Evolutionary conservation across 2,329 filamentous ascomycete genomes (phyloP), one percentile per base, ranked within the genome.

Genomic region (Exophiala sp.): DNA sequence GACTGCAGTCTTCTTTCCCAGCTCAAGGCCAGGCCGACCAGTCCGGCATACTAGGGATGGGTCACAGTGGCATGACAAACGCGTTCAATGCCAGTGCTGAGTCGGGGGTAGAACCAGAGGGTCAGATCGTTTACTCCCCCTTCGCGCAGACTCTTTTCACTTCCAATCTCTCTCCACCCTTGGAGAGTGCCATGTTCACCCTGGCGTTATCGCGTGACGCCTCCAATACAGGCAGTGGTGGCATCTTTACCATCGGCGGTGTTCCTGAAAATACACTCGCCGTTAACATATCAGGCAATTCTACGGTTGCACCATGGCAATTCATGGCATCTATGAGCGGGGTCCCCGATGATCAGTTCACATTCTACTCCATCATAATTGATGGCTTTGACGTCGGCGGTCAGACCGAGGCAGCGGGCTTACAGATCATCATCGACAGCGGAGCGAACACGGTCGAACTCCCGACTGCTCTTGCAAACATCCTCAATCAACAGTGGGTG

Each of bases 191-290:
- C 24, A 5, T 20, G n/a, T 49, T 49, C 34, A 38, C 32, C 4
- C 18, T 49, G 3, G 46, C 46, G 10, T 18, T 49, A 10, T 49
- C 46, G 10, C 46, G 46, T 11, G 46, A 49, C 18, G 33, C 14
- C 1, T 49, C 46, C 20, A 49, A 39, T n/a, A 49, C 40, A 1
- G 46, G 46, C 20, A 40, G 38, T 21, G 46, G 46, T 29, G 46
- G 46, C 32, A 35, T 49, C 6, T 49, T 49, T n/a, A 49, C 46
- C 20, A 36, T 49, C 24, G 46, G 46, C 5, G 46, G 46, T 5
- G 34, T 49, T 16, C 46, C 46, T 11, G 34, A 39, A 6, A 14
- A 36, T 1, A 49, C 33, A 3, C n/a, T 16, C 29, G n/a, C 46
- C 12, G 34, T 36, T 5, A 49, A 36, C 18, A 24, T 36, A 8